These are phyloP conservation scores for Fagopyrum tataricum DNA, from an alignment of 148 eudicot genomes.

Conservation along the genomic window DNA sequence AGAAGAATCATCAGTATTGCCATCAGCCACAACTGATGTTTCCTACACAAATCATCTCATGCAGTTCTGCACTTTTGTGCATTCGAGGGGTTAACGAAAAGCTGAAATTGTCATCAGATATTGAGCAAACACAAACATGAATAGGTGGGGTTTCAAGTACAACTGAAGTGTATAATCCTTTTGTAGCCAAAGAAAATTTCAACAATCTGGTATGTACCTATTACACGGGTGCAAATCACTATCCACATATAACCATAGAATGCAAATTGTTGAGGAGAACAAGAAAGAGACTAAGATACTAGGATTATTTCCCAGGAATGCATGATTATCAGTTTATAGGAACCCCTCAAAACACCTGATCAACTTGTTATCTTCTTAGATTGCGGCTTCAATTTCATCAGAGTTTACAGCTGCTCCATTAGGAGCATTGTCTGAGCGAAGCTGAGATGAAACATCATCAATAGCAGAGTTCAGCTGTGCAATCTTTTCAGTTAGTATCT, in stretches of 20 bases:
- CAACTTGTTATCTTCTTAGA: constrained; percentile 16
- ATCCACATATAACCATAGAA: constrained; percentile 9
- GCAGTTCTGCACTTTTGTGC: neutral
- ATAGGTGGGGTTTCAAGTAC: constrained; percentile 12
- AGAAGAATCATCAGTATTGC: neutral
- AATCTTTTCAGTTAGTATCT: constrained; percentile 66
- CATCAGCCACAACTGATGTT: neutral
- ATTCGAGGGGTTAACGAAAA: neutral
- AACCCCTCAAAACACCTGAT: neutral
- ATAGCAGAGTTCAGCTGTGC: constrained; percentile 82
- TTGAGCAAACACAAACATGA: neutral
- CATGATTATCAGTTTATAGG: neutral
- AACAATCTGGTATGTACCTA: constrained; percentile 4
- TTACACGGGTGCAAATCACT: neutral
- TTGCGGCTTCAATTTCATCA: constrained; percentile 48
- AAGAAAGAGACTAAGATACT: neutral
- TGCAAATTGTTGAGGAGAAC: constrained; percentile 8
- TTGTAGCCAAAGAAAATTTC: neutral
- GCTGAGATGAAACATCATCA: constrained; percentile 63
- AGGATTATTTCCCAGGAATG: constrained; percentile 9
- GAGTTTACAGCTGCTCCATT: constrained; percentile 42
- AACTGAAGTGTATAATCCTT: neutral
- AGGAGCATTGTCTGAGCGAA: constrained; percentile 45
- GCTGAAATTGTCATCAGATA: neutral
- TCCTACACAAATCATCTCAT: neutral